Evolutionary conservation across 305 asterid species (phyloP).

Genomic region (Fraxinus nigra): DNA sequence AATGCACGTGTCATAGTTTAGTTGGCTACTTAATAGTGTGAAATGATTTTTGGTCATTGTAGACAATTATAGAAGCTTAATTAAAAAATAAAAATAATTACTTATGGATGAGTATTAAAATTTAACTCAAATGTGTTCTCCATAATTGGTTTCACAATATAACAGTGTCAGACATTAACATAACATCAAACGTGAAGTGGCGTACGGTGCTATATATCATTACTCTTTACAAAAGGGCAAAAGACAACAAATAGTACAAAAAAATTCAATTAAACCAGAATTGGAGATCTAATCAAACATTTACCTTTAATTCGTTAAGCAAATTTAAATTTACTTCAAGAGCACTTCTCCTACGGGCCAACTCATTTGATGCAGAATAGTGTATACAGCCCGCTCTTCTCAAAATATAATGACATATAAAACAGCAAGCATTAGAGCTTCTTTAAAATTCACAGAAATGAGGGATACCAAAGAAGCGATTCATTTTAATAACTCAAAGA

Average conservation of each 20-base stretch:
- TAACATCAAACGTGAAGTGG: no score
- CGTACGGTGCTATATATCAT: background rate
- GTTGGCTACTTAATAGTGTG: no score
- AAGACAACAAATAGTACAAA: background rate
- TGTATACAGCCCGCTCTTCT: conserved; percentile 82
- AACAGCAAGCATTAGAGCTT: conserved; percentile 1
- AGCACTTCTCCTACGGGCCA: conserved; percentile 82
- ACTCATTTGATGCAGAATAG: conserved; percentile 76
- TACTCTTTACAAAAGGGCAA: background rate
- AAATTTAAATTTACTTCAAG: conserved; percentile 89
- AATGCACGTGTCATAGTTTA: no score
- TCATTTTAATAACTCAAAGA: conserved; percentile 6
- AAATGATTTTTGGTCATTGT: no score
- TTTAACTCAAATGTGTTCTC: no score
- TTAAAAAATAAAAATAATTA: no score
- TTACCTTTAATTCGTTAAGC: conserved; percentile 85
- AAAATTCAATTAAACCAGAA: background rate
- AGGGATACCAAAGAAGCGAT: conserved; percentile 6
- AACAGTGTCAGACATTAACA: no score
- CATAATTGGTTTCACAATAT: no score
- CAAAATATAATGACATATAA: conserved; percentile 9
- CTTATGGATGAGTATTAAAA: no score
- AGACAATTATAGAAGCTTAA: no score
- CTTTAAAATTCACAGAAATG: background rate
- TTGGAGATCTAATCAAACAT: conserved; percentile 13